phyloP scores from a whole-genome alignment of 805 yeast species.

The Kuraishia cidri region DNA sequence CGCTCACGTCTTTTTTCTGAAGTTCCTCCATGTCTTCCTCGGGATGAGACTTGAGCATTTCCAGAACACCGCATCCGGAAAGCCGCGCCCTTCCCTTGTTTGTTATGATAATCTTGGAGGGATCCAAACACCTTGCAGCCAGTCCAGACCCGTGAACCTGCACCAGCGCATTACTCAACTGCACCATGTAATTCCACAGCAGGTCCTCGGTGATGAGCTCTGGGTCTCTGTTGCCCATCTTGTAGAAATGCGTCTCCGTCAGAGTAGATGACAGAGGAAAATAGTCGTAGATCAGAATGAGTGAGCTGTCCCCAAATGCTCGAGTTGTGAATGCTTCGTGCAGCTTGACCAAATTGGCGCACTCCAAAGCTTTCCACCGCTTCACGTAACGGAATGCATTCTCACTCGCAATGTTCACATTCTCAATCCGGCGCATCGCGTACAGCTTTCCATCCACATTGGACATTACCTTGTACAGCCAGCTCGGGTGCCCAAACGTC shows the following conservation, averaged over 20 bases:
- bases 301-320: constrained; percentile 73
- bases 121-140: constrained; percentile 52
- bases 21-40: constrained; percentile 15
- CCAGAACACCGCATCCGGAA: constrained; percentile 63
- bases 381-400: constrained; percentile 51
- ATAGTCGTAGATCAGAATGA: constrained; percentile 77
- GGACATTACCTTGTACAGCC: constrained; percentile 73
- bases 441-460: constrained; percentile 73
- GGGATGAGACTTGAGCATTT: constrained; percentile 35
- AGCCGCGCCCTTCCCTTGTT: constrained; percentile 64
- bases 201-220: constrained; percentile 53
- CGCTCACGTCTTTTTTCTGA: constrained; percentile 46
- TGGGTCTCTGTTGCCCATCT: constrained; percentile 25
- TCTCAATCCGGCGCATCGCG: constrained; percentile 66
- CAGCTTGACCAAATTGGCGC: constrained; percentile 55
- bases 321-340: constrained; percentile 82
- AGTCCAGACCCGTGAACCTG: constrained; percentile 58
- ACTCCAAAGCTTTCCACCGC: constrained; percentile 52
- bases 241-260: constrained; percentile 53
- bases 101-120: constrained; percentile 66
- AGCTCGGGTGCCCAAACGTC: constrained; percentile 45
- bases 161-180: constrained; percentile 62
- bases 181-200: constrained; percentile 72
- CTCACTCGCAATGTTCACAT: constrained; percentile 45
- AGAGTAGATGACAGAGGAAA: constrained; percentile 71